Conservation (phyloP, 345 rosid species). For the Pseudoturritis turrita region DNA sequence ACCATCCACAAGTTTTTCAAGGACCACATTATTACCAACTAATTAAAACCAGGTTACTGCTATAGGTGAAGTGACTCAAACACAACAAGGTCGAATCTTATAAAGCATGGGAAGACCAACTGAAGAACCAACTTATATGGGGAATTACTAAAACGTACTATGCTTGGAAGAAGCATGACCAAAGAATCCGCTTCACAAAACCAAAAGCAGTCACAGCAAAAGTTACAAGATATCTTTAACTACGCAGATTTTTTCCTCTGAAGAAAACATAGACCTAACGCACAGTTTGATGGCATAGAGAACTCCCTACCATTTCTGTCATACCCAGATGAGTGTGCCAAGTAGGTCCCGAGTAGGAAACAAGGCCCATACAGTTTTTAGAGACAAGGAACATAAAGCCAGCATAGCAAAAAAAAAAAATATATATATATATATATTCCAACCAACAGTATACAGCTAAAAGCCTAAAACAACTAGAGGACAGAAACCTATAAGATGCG, state of each 20-base stretch:
- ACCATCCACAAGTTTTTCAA: slow-evolving; percentile 21
- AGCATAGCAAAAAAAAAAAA: neutral
- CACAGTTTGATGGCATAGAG: neutral
- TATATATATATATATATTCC: too few species aligned
- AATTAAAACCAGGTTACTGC: neutral
- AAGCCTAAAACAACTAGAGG: neutral
- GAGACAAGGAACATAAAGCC: neutral
- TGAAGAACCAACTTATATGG: neutral
- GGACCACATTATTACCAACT: slow-evolving; percentile 11
- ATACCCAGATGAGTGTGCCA: slow-evolving; percentile 2
- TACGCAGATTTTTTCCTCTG: neutral
- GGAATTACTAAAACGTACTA: neutral
- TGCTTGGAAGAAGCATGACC: neutral
- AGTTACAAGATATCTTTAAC: neutral
- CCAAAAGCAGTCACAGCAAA: neutral
- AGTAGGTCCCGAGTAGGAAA: neutral
- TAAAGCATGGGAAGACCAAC: neutral
- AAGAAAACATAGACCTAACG: neutral
- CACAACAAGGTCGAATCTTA: neutral
- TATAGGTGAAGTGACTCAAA: neutral
- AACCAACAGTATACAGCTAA: neutral
- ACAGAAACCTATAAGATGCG: neutral
- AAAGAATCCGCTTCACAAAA: neutral
- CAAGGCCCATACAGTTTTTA: neutral
- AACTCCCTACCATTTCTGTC: neutral